Evolutionary conservation across 768 basidiomycete species (phyloP).

Genomic region (Rickenella mellea): DNA sequence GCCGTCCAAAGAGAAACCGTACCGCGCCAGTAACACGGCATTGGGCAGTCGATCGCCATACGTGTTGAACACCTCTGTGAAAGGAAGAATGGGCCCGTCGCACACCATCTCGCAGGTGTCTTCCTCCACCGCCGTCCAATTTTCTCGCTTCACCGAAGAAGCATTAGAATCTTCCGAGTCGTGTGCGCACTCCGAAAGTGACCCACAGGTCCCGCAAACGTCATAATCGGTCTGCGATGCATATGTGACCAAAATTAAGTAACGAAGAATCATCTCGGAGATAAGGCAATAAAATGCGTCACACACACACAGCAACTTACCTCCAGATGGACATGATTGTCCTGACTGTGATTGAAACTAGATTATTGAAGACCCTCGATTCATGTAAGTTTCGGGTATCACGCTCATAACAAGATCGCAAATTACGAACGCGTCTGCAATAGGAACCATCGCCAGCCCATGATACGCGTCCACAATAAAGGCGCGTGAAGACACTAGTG

Average conservation of each 20-base stretch:
- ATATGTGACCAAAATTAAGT: background rate
- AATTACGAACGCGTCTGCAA: conserved; percentile 68
- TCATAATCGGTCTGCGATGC: conserved; percentile 52
- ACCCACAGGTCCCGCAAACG: conserved; percentile 68
- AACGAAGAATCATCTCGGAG: background rate
- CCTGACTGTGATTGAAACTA: conserved; percentile 70
- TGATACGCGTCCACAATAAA: conserved; percentile 81
- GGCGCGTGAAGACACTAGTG: conserved; percentile 71
- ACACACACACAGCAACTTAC: conserved; percentile 26
- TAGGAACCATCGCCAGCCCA: conserved; percentile 73
- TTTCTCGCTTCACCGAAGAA: too few species aligned
- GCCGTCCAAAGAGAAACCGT: conserved; percentile 67
- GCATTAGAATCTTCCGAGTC: conserved; percentile 28
- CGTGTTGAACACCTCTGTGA: conserved; percentile 64
- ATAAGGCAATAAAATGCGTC: background rate
- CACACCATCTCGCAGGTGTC: conserved; percentile 54
- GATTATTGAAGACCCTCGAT: too few species aligned
- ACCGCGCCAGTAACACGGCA: conserved; percentile 54
- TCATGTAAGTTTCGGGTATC: too few species aligned
- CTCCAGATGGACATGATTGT: conserved; percentile 68
- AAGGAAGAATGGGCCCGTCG: conserved; percentile 37
- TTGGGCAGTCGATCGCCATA: conserved; percentile 63
- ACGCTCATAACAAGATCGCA: background rate
- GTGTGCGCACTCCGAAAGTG: conserved; percentile 58
- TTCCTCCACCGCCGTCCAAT: conserved; percentile 2